Base-by-base conservation (phyloP, 768 basidiomycete genomes). In the Mrakia blollopis region DNA sequence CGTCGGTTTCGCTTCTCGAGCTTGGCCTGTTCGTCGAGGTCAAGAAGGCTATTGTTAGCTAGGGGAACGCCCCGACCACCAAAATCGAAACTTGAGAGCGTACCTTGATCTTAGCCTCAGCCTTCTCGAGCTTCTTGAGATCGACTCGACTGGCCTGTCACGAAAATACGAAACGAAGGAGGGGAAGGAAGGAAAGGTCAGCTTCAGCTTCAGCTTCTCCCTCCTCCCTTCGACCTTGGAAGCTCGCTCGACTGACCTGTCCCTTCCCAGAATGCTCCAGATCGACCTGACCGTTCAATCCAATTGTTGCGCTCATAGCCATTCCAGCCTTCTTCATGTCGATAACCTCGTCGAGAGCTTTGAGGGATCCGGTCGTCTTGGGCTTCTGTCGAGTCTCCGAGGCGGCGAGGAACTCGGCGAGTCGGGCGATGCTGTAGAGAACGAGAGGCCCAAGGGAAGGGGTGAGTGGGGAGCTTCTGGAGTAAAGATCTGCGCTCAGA, bases 51-150 rank as follows among this genome's bases (percentile, higher is more conserved):
- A 5, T 47, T 25, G 35, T 63, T 8, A 47, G 30, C 32, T 50
- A 5, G 16, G 16, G 61, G 25, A 21, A 41, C 9, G 4, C 41
- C n/a, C 7, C 23, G n/a, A 39, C 21, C 21, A 25, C 1, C 30
- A 14, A 14, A 74, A 7, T 78, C 35, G 13, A 61, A 52, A 21
- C 2, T 7, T 13, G 50, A 57, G 44, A 7, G n/a, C 83, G 62
- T 62, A 91, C 92, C 86, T 90, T 91, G 80, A 98, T 89, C 83
- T 99, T 99, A 0, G 94, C 93, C 84, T 99, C 97, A 80, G 94
- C 92, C 84, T 97, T 96, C 85, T 96, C 94, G 13, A 97, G 88
- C 81, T 95, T 95, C 85, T 94, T 96, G 78, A 97, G 88, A 85
- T 97, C 94, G 67, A 97, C 94, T 39, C 91, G 90, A 52, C 92